phyloP scores from a whole-genome alignment of 306 rosid species.

The Medicago arabica region DNA sequence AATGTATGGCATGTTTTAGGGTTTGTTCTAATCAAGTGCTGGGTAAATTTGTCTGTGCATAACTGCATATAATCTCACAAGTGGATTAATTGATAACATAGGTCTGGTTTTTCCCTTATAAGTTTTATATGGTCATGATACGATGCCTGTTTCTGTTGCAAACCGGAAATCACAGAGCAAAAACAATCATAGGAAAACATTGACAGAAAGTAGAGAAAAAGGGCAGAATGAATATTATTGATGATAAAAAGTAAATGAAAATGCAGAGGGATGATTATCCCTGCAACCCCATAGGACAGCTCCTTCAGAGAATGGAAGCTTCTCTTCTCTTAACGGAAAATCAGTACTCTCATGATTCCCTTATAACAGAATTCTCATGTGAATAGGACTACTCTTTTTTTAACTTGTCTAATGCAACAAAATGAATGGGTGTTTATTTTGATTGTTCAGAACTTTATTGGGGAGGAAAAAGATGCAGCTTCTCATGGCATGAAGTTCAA shows the following conservation, averaged over 20 bases:
- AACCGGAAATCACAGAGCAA: neutral
- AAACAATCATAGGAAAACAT: neutral
- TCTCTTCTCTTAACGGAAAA: neutral
- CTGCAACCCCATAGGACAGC: neutral
- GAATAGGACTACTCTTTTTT: neutral
- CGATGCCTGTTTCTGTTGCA: conserved; percentile 16
- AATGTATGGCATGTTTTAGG: neutral
- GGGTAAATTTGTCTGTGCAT: conserved; percentile 15
- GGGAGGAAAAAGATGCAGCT: conserved; percentile 26
- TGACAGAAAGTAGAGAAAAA: neutral
- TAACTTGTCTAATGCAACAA: conserved; percentile 21
- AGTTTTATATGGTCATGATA: neutral
- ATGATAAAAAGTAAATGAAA: conserved; percentile 1
- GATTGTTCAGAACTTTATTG: conserved; percentile 19
- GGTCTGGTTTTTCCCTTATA: conserved; percentile 6
- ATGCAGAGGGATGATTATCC: neutral
- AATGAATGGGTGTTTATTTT: conserved; percentile 9
- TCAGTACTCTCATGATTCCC: neutral
- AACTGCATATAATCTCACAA: neutral
- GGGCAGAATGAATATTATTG: neutral
- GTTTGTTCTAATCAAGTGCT: conserved; percentile 19
- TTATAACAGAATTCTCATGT: neutral
- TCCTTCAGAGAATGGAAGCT: neutral
- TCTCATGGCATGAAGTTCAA: conserved; percentile 25
- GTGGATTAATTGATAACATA: conserved; percentile 22